A percentile compares a stretch with the other conserved stretches of the same genome.
These are phyloP conservation scores for Osmanthus fragrans DNA, from an alignment of 257 asterid species.

Conservation along the genomic window DNA sequence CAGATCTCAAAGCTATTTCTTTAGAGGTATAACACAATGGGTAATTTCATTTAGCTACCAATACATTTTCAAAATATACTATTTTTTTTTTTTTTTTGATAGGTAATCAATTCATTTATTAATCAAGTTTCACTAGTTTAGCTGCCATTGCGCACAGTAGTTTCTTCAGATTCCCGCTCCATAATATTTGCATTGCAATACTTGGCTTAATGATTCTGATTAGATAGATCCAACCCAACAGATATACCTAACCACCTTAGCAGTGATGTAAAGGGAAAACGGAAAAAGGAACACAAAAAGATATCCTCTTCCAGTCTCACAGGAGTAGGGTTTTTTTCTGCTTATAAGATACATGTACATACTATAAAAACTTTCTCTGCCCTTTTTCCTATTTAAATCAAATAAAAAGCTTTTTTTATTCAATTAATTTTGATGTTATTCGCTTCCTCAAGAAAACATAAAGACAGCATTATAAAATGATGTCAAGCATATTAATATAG, in stretches of 20 bases:
- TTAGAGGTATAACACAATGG: neutral
- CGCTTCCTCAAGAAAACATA: neutral
- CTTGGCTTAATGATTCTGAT: neutral
- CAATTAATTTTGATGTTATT: neutral
- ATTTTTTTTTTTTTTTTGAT: too few relatives aligned
- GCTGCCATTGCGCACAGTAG: neutral
- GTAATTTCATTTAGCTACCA: neutral
- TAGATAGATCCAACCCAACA: neutral
- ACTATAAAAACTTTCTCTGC: neutral
- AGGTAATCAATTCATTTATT: too few relatives aligned
- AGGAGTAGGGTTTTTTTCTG: neutral
- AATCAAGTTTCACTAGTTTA: neutral
- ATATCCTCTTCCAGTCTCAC: neutral
- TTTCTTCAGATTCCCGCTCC: neutral
- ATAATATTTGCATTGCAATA: neutral
- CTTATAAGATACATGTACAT: neutral
- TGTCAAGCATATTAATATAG: neutral
- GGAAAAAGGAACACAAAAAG: neutral
- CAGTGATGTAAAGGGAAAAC: neutral
- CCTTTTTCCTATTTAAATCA: neutral
- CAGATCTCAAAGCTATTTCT: neutral
- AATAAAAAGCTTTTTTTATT: neutral
- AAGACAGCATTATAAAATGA: neutral
- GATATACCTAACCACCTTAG: neutral
- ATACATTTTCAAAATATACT: neutral